phyloP scores from a whole-genome alignment of 768 basidiomycete species.

The Dacryopinax primogenitus region DNA sequence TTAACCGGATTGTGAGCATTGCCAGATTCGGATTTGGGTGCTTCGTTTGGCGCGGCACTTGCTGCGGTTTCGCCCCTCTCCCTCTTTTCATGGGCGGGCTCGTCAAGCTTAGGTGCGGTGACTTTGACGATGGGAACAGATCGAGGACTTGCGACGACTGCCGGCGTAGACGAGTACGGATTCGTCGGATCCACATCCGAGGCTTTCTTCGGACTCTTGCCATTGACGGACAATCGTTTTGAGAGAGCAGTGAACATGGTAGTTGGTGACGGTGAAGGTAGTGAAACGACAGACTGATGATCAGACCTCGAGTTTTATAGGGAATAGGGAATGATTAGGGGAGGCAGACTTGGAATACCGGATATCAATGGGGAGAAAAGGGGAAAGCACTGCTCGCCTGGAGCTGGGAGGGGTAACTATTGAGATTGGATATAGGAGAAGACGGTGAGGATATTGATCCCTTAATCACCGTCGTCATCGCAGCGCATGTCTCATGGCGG shows the following conservation, averaged over 20 bases:
- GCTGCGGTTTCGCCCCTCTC: too few species aligned
- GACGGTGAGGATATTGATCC: background rate
- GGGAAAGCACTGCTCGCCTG: background rate
- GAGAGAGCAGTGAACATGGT: background rate
- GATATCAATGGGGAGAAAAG: constrained; percentile 6
- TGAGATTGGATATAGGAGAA: background rate
- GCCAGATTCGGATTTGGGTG: too few species aligned
- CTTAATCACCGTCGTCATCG: too few species aligned
- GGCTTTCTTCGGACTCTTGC: background rate
- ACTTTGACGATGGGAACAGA: too few species aligned
- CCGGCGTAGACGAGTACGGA: too few species aligned
- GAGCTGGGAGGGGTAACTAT: background rate
- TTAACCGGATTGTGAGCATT: too few species aligned
- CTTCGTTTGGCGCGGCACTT: too few species aligned
- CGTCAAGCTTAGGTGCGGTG: too few species aligned
- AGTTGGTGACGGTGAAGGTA: background rate
- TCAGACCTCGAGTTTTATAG: background rate
- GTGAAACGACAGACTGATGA: background rate
- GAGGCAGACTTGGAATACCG: background rate
- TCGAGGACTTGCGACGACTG: too few species aligned
- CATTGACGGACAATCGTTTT: background rate
- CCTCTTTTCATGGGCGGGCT: too few species aligned
- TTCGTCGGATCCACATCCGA: background rate
- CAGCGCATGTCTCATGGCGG: background rate
- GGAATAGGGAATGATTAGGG: background rate